Evolutionary conservation across 495 filamentous ascomycete genomes (phyloP), one percentile per base, ranked within the genome.

Genomic region (Aspergillus asperescens): DNA sequence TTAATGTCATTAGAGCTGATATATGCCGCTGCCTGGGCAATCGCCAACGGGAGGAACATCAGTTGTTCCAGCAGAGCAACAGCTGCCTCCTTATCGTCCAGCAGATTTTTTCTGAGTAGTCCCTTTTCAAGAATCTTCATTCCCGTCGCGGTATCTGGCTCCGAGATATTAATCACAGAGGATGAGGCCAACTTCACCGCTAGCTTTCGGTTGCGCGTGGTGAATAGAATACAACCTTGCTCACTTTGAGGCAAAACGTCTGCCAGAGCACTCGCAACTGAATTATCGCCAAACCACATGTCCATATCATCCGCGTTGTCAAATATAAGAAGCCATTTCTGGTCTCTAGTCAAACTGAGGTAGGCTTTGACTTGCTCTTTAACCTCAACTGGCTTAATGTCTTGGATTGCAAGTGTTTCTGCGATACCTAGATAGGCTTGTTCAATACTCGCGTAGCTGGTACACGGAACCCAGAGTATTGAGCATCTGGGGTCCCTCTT

Each of bases 401-500:
- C 16, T 3, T 32, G 25, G 15, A 32, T 3, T 23, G 18, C 37
- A 23, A 51, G 24, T 12, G 4, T 23, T 7, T 20, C 4, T 10
- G 39, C n/a, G 2, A 52, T 52, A 7, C 27, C 9, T 3, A 35
- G 4, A 16, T 35, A 38, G 8, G 40, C 31, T n/a, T 52, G 40
- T 10, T 52, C 50, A n/a, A 52, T n/a, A 9, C 18, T 38, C 20
- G 16, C 50, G 1, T 24, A 15, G 41, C 40, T 52, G 7, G 31
- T 45, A 23, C 39, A 52, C 1, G 50, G 37, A 12, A 51, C 23
- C 48, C 48, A 51, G 20, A 51, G 42, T 9, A 43, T 22, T 0
- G 47, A 22, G 18, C 37, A 40, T 8, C 29, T 63, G 24, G 61
- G 66, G 39, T 61, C 38, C 16, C 58, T 7, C 50, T 61, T 55